Evolutionary conservation across 176 grass and related monocot genomes (phyloP).

Genomic region (Eleusine indica): DNA sequence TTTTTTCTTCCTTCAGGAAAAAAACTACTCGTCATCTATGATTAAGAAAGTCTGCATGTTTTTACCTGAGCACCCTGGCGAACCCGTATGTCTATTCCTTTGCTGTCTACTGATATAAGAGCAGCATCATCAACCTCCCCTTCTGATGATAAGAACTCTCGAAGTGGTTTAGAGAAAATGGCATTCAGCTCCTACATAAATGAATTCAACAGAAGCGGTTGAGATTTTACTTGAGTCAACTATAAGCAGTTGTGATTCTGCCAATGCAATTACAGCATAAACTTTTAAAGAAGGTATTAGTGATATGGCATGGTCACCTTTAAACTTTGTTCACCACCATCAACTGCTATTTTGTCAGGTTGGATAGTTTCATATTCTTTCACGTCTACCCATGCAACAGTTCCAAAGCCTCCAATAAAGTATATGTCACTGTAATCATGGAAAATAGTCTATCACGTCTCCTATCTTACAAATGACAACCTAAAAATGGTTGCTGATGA

Average conservation of each 20-base stretch:
- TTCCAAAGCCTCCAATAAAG: conserved; percentile 99
- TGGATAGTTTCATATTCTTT: conserved; percentile 82
- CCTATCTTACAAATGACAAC: conserved; percentile 4
- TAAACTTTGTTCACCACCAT: conserved; percentile 82
- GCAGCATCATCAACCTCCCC: conserved; percentile 91
- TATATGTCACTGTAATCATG: conserved; percentile 77
- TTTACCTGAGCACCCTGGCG: conserved; percentile 97
- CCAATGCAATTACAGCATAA: not conserved
- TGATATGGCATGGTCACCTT: conserved; percentile 58
- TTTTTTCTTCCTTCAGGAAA: not conserved
- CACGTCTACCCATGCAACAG: conserved; percentile 96
- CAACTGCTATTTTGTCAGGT: conserved; percentile 94
- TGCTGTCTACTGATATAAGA: conserved; percentile 98
- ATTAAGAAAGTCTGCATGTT: conserved; percentile 13
- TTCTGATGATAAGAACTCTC: conserved; percentile 80
- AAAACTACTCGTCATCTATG: not conserved
- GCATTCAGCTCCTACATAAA: conserved; percentile 76
- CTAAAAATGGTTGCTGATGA: not conserved
- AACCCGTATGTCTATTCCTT: conserved; percentile 96
- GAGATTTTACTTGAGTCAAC: not conserved
- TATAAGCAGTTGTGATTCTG: not conserved
- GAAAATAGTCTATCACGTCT: conserved; percentile 26
- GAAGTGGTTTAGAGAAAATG: conserved; percentile 93
- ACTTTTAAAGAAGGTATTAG: not conserved
- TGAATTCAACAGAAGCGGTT: conserved; percentile 14